These are phyloP conservation scores for Thuja plicata DNA, from an alignment of 83 land plant genomes.

Conservation along the genomic window DNA sequence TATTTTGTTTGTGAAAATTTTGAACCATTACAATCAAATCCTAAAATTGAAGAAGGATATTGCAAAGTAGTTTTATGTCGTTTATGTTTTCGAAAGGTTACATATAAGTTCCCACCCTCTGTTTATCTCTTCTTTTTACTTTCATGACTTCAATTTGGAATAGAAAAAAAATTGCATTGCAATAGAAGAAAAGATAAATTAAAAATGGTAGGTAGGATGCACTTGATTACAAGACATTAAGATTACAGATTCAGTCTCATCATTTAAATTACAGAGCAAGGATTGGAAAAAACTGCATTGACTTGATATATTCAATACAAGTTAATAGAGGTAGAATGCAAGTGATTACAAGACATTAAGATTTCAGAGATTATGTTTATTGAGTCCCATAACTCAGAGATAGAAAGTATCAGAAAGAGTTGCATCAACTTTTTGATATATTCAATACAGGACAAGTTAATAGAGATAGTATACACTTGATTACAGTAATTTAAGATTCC, in stretches of 20 bases:
- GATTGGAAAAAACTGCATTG: not conserved
- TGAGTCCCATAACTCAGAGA: not conserved
- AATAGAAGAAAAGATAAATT: not conserved
- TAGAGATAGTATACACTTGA: not conserved
- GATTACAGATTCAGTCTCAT: not conserved
- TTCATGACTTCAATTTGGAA: not conserved
- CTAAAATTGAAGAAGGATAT: constrained; percentile 81
- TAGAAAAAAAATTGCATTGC: not conserved
- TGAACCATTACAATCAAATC: constrained; percentile 77
- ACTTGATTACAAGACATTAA: not conserved
- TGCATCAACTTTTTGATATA: not conserved
- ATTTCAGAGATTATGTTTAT: not conserved
- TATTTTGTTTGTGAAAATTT: constrained; percentile 48
- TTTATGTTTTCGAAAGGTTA: constrained; percentile 97
- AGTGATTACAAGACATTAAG: not conserved
- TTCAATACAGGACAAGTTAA: not conserved
- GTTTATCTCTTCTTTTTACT: not conserved
- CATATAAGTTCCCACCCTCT: not conserved
- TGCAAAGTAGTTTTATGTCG: constrained; percentile 87
- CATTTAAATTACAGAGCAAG: too few relatives aligned
- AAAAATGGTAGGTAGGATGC: not conserved
- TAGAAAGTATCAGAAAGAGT: not conserved
- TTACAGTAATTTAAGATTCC: not conserved
- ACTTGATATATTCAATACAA: not conserved
- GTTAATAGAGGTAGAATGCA: not conserved